Conservation (phyloP, 1,139 yeast genomes). For the Sporopachydermia cereana region DNA sequence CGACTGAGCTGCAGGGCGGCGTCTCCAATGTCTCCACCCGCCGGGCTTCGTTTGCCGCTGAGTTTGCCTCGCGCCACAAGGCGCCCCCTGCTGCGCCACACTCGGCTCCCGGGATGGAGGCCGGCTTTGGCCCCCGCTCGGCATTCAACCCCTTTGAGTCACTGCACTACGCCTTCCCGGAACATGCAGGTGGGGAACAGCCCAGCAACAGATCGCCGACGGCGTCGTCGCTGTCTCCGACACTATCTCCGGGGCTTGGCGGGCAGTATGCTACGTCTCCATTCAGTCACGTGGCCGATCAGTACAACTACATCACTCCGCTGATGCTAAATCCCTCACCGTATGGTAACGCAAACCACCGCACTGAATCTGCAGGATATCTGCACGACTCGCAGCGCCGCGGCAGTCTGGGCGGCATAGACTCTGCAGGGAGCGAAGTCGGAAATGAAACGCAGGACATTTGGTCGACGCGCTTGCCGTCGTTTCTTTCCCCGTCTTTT, state of each 20-base stretch:
- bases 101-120: too few species aligned
- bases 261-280: not conserved
- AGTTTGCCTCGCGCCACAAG: slow-evolving; percentile 22
- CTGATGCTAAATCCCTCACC: not conserved
- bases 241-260: not conserved
- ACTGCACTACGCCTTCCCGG: too few species aligned
- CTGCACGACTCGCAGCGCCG: too few species aligned
- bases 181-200: too few species aligned
- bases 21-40: slow-evolving; percentile 20
- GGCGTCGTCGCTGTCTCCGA: slow-evolving; percentile 3
- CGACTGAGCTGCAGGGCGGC: slow-evolving; percentile 14
- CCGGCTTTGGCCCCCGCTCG: too few species aligned
- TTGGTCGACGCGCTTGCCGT: not conserved
- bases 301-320: slow-evolving; percentile 1
- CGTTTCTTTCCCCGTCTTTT: not conserved
- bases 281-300: not conserved
- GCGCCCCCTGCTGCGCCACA: too few species aligned
- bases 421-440: too few species aligned
- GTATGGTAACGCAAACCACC: too few species aligned
- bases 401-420: too few species aligned
- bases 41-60: slow-evolving; percentile 24
- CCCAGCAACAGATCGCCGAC: not conserved
- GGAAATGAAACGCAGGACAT: slow-evolving; percentile 5
- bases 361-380: too few species aligned
- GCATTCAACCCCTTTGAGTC: slow-evolving; percentile 1